Base-by-base conservation (phyloP, 164 flowering plant genomes). In the Berberis thunbergii region DNA sequence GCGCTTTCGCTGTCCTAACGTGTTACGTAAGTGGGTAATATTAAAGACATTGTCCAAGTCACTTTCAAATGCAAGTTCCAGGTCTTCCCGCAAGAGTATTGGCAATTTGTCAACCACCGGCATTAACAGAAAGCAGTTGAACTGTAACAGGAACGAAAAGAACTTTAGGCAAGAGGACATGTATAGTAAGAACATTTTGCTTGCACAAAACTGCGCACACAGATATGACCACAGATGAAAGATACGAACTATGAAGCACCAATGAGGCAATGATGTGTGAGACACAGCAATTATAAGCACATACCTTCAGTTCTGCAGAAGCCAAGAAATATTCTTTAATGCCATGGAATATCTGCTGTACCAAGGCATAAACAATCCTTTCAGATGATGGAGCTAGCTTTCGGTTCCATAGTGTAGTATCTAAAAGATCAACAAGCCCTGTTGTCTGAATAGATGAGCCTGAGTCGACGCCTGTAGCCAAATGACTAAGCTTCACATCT, bases 311-410 rank as follows among this genome's bases (percentile, higher is more conserved):
- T 66, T 93, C 98, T 43, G 87, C 77, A 55, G 97, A 93, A 43
- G 87, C 88, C 79, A 93, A 73, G 75, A 93, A 93, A 72, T 90
- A 87, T 67, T 93, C 98, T 76, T 88, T 78, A 65, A 90, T 94
- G 67, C 98, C 98, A 65, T 84, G 96, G 64, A 90, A 94, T 78
- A 94, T 94, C 70, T 94, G 98, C 70, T 94, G 98, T 41, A 94
- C 98, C 65, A 94, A 72, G 62, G 94, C 98, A 75, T 84, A 88
- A 45, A 94, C 98, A 67, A 94, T 87, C 70, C 96, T 86, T 75
- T 94, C 98, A 26, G 98, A 94, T 5, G 98, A 90, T 65, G 98
- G 98, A 66, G 95, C 98, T 67, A 94, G 96, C 75, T 80, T 87
- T 58, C 98, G 69, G 75, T 94, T 94, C 97, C 98, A 94, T 7